Evolutionary conservation across 768 basidiomycete genomes (phyloP), one percentile per base, ranked within the genome.

Genomic region (Suillus tomentosus): DNA sequence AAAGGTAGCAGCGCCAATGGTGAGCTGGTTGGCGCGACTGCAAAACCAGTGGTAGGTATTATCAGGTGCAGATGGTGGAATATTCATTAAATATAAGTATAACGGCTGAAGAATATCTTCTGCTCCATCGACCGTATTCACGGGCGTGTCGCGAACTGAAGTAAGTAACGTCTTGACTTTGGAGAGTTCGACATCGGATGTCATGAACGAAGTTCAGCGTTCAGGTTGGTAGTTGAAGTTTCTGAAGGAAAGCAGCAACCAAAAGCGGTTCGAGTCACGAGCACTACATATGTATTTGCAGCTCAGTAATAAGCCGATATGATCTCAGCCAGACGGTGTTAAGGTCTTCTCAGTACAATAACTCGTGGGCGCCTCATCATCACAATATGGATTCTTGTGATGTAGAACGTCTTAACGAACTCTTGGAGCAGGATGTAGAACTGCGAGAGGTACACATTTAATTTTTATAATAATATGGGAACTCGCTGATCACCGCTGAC

Each of bases 41-140:
- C 95, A 97, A 73, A 91, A 96, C 93, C 94, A 96, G 70, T 97
- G 95, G 61, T 83, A 64, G 37, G 65, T 66, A 39, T 77, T 74
- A 57, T 81, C 80, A 51, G 73, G 71, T 39, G 76, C 67, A 54
- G 74, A 72, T 57, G 78, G 74, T 4, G 79, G 76, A 0, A 81
- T 76, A 22, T 73, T 76, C 76, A 89, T 82, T 11, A 92, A 77
- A 71, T 86, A 84, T 14, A 73, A 74, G 70, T 82, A 89, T 48
- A 90, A 73, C 3, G 73, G 77, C 1, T 72, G 77, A 11, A 92
- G 78, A 22, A 85, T 75, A 40, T 73, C 75, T 67, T 86, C 84
- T 42, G 82, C 76, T 56, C 80, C 80, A 19, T 79, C 79, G 47
- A 74, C 74, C 24, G 83, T 85, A 63, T 83, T 82, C 56, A 83